phyloP scores from a whole-genome alignment of 345 rosid species.

The Hypericum androsaemum region DNA sequence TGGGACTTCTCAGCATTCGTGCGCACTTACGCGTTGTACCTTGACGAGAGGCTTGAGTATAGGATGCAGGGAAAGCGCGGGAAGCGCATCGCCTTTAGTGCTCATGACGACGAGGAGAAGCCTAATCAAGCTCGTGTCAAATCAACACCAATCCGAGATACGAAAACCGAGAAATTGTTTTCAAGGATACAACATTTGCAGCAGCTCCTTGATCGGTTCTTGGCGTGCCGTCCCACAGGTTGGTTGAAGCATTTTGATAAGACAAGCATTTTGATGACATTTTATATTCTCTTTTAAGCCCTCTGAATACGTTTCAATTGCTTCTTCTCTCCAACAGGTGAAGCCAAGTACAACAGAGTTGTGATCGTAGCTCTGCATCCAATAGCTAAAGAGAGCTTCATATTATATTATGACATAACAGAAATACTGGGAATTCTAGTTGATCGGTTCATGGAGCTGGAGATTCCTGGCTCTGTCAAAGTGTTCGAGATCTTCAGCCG shows the following conservation, averaged over 20 bases:
- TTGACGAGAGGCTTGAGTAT: constrained; percentile 68
- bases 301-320: background rate
- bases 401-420: constrained; percentile 51
- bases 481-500: constrained; percentile 58
- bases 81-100: constrained; percentile 35
- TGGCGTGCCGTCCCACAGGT: constrained; percentile 94
- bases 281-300: no score
- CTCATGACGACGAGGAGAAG: constrained; percentile 38
- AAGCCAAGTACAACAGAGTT: constrained; percentile 55
- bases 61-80: constrained; percentile 56
- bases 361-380: constrained; percentile 68
- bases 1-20: constrained; percentile 88
- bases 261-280: no score
- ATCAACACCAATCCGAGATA: constrained; percentile 46
- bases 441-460: constrained; percentile 69
- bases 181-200: constrained; percentile 60
- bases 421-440: constrained; percentile 47
- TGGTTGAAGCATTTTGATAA: constrained; percentile 1
- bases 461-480: constrained; percentile 51
- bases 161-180: constrained; percentile 50
- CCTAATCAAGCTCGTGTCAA: constrained; percentile 7
- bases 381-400: constrained; percentile 68
- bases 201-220: constrained; percentile 67
- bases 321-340: constrained; percentile 30
- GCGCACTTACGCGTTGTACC: constrained; percentile 55